These are phyloP conservation scores for Paramecium sexaurelia DNA, from an alignment of 73 alveolate species.

Conservation along the genomic window DNA sequence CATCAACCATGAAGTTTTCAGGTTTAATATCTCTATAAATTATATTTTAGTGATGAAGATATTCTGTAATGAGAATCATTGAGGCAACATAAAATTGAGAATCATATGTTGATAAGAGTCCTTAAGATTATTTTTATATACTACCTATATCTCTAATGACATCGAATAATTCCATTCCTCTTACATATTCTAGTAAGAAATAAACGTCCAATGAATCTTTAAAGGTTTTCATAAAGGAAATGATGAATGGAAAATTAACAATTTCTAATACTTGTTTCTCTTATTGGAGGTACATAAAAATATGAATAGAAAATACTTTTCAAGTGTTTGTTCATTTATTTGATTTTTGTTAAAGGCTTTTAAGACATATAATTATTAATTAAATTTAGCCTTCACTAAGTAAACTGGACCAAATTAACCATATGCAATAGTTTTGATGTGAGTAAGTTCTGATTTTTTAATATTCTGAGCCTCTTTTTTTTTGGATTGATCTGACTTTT, in stretches of 20 bases:
- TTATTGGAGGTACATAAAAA: background rate
- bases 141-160: slow-evolving; percentile 71
- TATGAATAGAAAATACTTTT: background rate
- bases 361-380: slow-evolving; percentile 55
- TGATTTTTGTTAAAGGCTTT: slow-evolving; percentile 58
- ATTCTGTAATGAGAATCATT: slow-evolving; percentile 73
- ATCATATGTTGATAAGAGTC: slow-evolving; percentile 72
- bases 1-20: slow-evolving; percentile 76
- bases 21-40: slow-evolving; percentile 80
- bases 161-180: slow-evolving; percentile 79
- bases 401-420: slow-evolving; percentile 69
- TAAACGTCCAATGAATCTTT: slow-evolving; percentile 72
- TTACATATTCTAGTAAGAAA: slow-evolving; percentile 73
- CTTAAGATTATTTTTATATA: background rate
- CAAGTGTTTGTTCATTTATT: slow-evolving; percentile 54
- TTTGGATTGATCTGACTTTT: slow-evolving; percentile 57
- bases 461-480: slow-evolving; percentile 54
- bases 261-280: slow-evolving; percentile 62
- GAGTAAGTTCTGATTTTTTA: slow-evolving; percentile 20
- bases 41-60: slow-evolving; percentile 75
- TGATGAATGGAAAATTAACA: slow-evolving; percentile 72
- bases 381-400: slow-evolving; percentile 60
- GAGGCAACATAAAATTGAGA: slow-evolving; percentile 75
- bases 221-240: slow-evolving; percentile 72
- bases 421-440: slow-evolving; percentile 58